A percentile compares a stretch with the other conserved stretches of the same genome.
Conservation (phyloP, 257 asterid species). For the Parsonsia alboflavescens region DNA sequence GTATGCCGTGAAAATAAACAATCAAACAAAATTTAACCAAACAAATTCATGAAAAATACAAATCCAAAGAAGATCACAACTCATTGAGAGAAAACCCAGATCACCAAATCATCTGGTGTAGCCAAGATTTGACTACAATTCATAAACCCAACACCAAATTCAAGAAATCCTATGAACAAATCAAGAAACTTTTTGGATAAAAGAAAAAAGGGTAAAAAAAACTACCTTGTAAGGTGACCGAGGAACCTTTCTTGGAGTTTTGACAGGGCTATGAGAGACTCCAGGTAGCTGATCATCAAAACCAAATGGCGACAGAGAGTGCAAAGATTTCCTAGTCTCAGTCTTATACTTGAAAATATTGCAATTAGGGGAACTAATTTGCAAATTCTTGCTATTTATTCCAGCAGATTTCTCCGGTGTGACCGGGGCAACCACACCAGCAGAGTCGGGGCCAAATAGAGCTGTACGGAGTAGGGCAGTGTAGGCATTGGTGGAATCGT, state of each 20-base stretch:
- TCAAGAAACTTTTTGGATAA: background rate
- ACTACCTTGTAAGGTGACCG: slow-evolving; percentile 82
- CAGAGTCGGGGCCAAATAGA: slow-evolving; percentile 63
- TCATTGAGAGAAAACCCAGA: background rate
- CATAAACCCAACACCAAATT: slow-evolving; percentile 2
- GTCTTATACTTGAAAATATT: slow-evolving; percentile 81
- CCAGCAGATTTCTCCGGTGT: slow-evolving; percentile 56
- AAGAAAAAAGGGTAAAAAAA: background rate
- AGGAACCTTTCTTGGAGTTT: slow-evolving; percentile 75
- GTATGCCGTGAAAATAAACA: background rate
- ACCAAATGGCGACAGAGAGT: slow-evolving; percentile 69
- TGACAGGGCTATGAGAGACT: slow-evolving; percentile 65
- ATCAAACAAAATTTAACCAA: background rate
- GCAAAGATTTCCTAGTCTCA: slow-evolving; percentile 58
- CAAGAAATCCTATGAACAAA: slow-evolving; percentile 10
- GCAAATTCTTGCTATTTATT: slow-evolving; percentile 33
- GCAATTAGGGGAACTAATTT: slow-evolving; percentile 48
- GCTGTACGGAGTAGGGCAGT: slow-evolving; percentile 59
- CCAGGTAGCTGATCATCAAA: slow-evolving; percentile 82
- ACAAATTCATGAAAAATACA: background rate
- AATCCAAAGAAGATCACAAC: background rate
- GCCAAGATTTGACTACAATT: background rate
- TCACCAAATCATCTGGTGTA: background rate
- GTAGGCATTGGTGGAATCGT: slow-evolving; percentile 66
- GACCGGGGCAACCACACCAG: slow-evolving; percentile 40